These are phyloP conservation scores for Leccinum subtestaceum DNA, from an alignment of 768 basidiomycete species.

Conservation along the genomic window DNA sequence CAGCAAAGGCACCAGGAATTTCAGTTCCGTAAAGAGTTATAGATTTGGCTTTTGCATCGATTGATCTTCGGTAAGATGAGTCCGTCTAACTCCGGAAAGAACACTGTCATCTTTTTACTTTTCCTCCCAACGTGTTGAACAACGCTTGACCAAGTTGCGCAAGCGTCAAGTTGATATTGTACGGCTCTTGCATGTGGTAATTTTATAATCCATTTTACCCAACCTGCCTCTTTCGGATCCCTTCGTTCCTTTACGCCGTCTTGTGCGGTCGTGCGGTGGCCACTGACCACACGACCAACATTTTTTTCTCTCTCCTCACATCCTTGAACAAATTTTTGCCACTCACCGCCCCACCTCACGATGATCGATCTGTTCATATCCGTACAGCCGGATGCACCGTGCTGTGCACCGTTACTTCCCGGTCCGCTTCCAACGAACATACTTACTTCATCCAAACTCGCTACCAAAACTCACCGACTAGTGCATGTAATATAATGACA, in stretches of 20 bases:
- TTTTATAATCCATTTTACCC: slow-evolving; percentile 5
- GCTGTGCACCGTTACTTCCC: slow-evolving; percentile 25
- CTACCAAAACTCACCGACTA: slow-evolving; percentile 10
- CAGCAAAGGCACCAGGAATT: slow-evolving; percentile 23
- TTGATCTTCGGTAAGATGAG: slow-evolving; percentile 30
- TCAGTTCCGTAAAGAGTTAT: slow-evolving; percentile 31
- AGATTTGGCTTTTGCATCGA: slow-evolving; percentile 33
- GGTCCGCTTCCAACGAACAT: slow-evolving; percentile 10
- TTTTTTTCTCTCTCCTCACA: not conserved
- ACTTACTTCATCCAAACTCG: slow-evolving; percentile 8
- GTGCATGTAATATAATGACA: slow-evolving; percentile 10
- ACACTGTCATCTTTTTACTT: slow-evolving; percentile 13
- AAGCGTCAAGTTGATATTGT: slow-evolving; percentile 8
- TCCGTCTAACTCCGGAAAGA: slow-evolving; percentile 34
- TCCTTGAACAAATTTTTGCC: slow-evolving; percentile 24
- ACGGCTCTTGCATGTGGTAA: slow-evolving; percentile 18
- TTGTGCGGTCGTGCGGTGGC: slow-evolving; percentile 4
- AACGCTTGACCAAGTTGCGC: not conserved
- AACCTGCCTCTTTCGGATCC: slow-evolving; percentile 16
- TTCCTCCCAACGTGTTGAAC: slow-evolving; percentile 8
- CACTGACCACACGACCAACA: not conserved
- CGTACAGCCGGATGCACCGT: slow-evolving; percentile 28
- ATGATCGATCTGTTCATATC: slow-evolving; percentile 31
- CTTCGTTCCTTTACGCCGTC: slow-evolving; percentile 1
- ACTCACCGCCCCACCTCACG: slow-evolving; percentile 1